Evolutionary conservation across 2,329 filamentous ascomycete species (phyloP).

Genomic region (Dothidotthia symphoricarpi): DNA sequence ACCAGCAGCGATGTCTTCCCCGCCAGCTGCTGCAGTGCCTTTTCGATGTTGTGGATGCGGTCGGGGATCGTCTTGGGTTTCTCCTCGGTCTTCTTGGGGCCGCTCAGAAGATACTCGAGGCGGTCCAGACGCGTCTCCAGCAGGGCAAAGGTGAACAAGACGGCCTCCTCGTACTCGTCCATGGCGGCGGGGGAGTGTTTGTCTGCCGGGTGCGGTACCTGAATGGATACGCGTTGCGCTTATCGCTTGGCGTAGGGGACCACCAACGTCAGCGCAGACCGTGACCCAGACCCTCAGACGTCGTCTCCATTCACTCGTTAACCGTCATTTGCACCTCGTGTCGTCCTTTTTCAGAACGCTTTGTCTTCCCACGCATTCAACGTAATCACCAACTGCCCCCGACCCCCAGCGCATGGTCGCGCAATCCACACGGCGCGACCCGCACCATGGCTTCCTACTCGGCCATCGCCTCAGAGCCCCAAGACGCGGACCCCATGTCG

Average conservation of each 20-base stretch:
- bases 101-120: constrained; percentile 46
- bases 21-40: constrained; percentile 41
- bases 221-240: constrained; percentile 2
- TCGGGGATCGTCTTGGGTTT: constrained; percentile 32
- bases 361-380: not conserved
- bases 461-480: constrained; percentile 43
- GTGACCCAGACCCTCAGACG: constrained; percentile 1
- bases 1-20: constrained; percentile 41
- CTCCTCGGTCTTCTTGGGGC: constrained; percentile 22
- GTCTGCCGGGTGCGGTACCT: constrained; percentile 10
- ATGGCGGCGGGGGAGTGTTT: constrained; percentile 15
- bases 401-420: constrained; percentile 24
- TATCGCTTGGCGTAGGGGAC: not conserved
- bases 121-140: constrained; percentile 48
- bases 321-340: not conserved
- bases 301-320: constrained; percentile 4
- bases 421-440: constrained; percentile 19
- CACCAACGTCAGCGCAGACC: constrained; percentile 14
- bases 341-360: not conserved
- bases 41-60: constrained; percentile 41
- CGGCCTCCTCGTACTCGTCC: constrained; percentile 42
- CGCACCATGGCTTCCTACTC: constrained; percentile 48
- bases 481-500: constrained; percentile 43
- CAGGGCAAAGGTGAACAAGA: constrained; percentile 44
- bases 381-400: not conserved